These are phyloP conservation scores for Tetrapisispora namnaoensis DNA, from an alignment of 805 yeast species.

Conservation along the genomic window DNA sequence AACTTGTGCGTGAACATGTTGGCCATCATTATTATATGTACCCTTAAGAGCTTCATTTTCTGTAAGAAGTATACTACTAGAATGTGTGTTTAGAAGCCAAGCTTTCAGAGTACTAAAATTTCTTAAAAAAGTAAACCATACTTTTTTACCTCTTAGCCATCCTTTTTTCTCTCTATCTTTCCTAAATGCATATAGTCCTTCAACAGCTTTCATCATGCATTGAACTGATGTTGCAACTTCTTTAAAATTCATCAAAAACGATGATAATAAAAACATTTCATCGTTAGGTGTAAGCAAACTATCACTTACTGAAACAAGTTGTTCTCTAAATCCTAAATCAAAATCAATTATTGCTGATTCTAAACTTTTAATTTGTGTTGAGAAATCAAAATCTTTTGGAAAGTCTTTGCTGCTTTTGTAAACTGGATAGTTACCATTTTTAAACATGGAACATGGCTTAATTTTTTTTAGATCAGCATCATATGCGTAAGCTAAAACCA, in stretches of 20 bases:
- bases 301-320: slow-evolving; percentile 15
- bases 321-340: slow-evolving; percentile 29
- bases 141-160: slow-evolving; percentile 27
- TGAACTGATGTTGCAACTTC: slow-evolving; percentile 30
- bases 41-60: slow-evolving; percentile 33
- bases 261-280: slow-evolving; percentile 40
- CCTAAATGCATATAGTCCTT: slow-evolving; percentile 26
- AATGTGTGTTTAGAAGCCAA: slow-evolving; percentile 23
- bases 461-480: slow-evolving; percentile 30
- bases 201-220: slow-evolving; percentile 26
- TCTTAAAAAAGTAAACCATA: slow-evolving; percentile 37
- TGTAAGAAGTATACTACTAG: slow-evolving; percentile 19
- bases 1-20: not conserved
- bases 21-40: slow-evolving; percentile 3
- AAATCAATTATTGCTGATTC: slow-evolving; percentile 28
- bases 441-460: slow-evolving; percentile 11
- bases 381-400: slow-evolving; percentile 21
- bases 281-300: slow-evolving; percentile 37
- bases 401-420: slow-evolving; percentile 12
- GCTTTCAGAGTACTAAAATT: slow-evolving; percentile 27
- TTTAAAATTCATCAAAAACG: slow-evolving; percentile 40
- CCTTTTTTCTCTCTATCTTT: slow-evolving; percentile 28
- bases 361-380: slow-evolving; percentile 16
- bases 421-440: slow-evolving; percentile 8
- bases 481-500: slow-evolving; percentile 31